A percentile compares a stretch with the other conserved stretches of the same genome.
Conservation (phyloP, 2,329 filamentous ascomycete species). For the Penicillium thymicola region DNA sequence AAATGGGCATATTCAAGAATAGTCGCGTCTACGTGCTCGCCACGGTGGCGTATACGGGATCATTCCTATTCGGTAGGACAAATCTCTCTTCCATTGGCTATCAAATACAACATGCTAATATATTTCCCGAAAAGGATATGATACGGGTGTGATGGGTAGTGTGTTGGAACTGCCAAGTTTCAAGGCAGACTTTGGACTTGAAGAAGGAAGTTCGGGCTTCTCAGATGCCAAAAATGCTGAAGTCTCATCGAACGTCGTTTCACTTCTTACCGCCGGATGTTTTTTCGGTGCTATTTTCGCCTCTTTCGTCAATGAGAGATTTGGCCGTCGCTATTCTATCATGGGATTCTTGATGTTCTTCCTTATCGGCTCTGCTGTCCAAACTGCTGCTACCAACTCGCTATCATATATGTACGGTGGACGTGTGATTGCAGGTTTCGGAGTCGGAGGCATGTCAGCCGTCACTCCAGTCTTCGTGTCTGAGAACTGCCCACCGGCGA, state of each 20-base stretch:
- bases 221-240: background rate
- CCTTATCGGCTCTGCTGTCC: background rate
- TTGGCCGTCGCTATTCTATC: background rate
- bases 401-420: background rate
- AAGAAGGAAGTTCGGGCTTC: background rate
- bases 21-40: background rate
- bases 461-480: background rate
- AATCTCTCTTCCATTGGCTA: background rate
- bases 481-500: conserved; percentile 44
- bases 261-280: background rate
- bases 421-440: background rate
- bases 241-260: background rate
- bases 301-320: background rate
- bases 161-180: background rate
- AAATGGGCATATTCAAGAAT: background rate
- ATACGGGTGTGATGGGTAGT: background rate
- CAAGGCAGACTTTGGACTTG: background rate
- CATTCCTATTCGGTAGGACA: background rate
- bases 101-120: background rate
- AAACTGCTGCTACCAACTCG: background rate
- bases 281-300: background rate
- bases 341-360: background rate
- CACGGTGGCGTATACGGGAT: background rate
- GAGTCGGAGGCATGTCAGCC: background rate
- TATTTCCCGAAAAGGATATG: background rate